Evolutionary conservation across 2,329 filamentous ascomycete species (phyloP), one percentile per base, ranked within the genome.

Genomic region (Onygenales sp.): DNA sequence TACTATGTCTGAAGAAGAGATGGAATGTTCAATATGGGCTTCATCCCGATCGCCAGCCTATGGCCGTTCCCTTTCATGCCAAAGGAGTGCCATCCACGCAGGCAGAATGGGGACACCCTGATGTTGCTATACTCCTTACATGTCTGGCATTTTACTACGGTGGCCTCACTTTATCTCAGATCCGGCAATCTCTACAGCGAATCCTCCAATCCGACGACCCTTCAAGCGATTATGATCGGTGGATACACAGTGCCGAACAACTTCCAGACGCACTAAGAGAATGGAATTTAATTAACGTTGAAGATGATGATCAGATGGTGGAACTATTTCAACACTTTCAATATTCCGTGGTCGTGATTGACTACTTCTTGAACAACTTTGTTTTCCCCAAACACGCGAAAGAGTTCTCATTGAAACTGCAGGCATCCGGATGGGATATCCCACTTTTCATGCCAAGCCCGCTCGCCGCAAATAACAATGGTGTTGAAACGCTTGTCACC

Each of bases 401-500:
- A 21, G 79, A 86, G 54, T 88, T 86, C 47, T 77, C 78, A 0
- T 52, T 74, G 7, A 88, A 87, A 55, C 66, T 88, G 0, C 82
- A 80, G 0, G 75, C 81, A 0, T 87, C 84, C 0, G 84, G 83
- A 0, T 88, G 84, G 85, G 83, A 88, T 55, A 68, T 88, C 17
- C 17, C 17, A 17, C 17, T 17, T 17, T 17, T 17, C 17, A 17
- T 17, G 17, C 17, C 17, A 17, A 17, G 17, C 17, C 17, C 17
- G 17, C 17, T 17, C 17, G 17, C 17, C 17, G 17, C 17, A 17
- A 17, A 17, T 17, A 17, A 17, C 17, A 17, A 17, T 17, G 17
- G 17, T 17, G 17, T 17, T 17, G 17, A 17, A 17, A 17, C 17
- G 17, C 17, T 17, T 17, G 17, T 17, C 2, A 17, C 17, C 17